phyloP scores from a whole-genome alignment of 1,284 basidiomycete species.

The Austroboletus niveus region DNA sequence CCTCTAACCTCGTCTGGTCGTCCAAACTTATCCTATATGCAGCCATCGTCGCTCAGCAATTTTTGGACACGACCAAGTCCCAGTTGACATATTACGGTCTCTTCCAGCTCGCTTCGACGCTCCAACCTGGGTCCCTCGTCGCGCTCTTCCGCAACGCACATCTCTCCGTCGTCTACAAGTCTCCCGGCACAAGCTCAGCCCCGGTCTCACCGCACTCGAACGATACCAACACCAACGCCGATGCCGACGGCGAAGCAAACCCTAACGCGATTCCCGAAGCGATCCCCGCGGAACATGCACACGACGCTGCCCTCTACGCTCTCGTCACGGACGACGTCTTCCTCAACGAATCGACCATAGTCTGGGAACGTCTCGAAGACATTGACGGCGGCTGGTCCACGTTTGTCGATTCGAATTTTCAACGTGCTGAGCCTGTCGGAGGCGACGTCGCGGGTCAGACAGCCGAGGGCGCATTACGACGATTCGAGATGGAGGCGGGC shows the following conservation, averaged over 20 bases:
- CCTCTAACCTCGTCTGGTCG: no score
- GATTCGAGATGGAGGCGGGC: conserved; percentile 40
- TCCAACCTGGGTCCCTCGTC: conserved; percentile 57
- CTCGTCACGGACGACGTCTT: conserved; percentile 85
- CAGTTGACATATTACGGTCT: conserved; percentile 86
- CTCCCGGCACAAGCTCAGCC: conserved; percentile 10
- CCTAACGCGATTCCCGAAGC: background rate
- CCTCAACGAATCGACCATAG: conserved; percentile 69
- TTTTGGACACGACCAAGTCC: conserved; percentile 71
- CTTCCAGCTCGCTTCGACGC: conserved; percentile 60
- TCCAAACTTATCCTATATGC: no score
- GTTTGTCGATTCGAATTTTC: conserved; percentile 74
- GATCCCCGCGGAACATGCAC: background rate
- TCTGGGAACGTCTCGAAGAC: conserved; percentile 90
- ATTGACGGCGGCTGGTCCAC: conserved; percentile 74
- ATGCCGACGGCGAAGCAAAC: background rate
- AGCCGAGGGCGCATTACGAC: conserved; percentile 55
- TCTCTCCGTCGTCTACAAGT: conserved; percentile 82
- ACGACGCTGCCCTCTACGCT: conserved; percentile 53
- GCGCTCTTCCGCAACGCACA: conserved; percentile 90
- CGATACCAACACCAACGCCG: background rate
- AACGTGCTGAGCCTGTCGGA: conserved; percentile 62
- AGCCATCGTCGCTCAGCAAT: conserved; percentile 70
- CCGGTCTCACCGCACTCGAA: background rate
- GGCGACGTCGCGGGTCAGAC: conserved; percentile 78